Evolutionary conservation across 352 stramenopile genomes (phyloP).

Genomic region (Globisporangium middletonii): DNA sequence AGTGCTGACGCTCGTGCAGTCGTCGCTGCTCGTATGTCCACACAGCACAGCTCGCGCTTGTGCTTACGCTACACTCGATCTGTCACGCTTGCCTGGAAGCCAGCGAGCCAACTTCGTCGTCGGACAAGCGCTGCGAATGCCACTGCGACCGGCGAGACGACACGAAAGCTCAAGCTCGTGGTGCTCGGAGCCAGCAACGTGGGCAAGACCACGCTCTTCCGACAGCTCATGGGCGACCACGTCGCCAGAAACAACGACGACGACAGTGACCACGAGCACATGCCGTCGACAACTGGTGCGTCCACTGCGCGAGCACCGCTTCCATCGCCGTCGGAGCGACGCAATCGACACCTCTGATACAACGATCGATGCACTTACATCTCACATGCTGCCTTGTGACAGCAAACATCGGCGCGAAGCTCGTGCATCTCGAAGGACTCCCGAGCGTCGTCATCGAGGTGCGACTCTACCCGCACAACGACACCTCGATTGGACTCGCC

Average conservation of each 20-base stretch:
- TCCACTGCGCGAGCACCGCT: not conserved
- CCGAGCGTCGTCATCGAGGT: conserved; percentile 41
- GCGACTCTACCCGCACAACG: not conserved
- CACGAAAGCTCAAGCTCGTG: conserved; percentile 31
- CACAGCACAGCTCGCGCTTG: no score
- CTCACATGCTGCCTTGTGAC: not conserved
- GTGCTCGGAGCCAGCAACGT: conserved; percentile 31
- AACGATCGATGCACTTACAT: no score
- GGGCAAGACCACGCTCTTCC: conserved; percentile 55
- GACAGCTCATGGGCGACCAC: conserved; percentile 29
- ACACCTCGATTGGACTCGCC: not conserved
- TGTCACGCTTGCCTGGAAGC: not conserved
- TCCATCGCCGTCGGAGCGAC: not conserved
- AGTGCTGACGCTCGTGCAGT: no score
- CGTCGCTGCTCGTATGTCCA: no score
- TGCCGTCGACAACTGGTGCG: conserved; percentile 33
- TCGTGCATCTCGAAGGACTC: conserved; percentile 35
- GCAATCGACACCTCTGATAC: not conserved
- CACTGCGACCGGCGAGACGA: conserved; percentile 15
- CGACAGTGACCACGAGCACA: conserved; percentile 11
- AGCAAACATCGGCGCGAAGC: conserved; percentile 49
- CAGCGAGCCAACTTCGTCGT: conserved; percentile 3
- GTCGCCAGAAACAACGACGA: not conserved
- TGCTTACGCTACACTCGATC: no score
- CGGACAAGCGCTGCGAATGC: conserved; percentile 11